Percentiles rank a stretch among this genome's conserved stretches.
Conservation (phyloP, 2,329 filamentous ascomycete species). For the Rugonectria rugulosa region DNA sequence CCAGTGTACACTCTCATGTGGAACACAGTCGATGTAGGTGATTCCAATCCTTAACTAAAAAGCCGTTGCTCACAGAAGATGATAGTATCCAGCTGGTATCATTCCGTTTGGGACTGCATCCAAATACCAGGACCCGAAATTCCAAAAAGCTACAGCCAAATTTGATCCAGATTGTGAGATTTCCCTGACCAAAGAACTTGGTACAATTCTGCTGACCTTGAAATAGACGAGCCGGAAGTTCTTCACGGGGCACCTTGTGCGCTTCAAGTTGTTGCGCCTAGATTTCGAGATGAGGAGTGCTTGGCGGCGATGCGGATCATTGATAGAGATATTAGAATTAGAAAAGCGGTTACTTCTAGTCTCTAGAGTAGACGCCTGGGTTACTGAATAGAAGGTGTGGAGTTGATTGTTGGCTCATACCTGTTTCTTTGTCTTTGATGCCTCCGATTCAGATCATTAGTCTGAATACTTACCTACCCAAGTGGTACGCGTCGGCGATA, state of each 20-base stretch:
- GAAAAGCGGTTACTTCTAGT: neutral
- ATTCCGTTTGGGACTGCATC: constrained; percentile 28
- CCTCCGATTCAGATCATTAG: too few species aligned
- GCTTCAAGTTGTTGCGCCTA: constrained; percentile 28
- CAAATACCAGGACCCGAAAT: constrained; percentile 21
- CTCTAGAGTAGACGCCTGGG: neutral
- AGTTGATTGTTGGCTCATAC: too few species aligned
- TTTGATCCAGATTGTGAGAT: constrained; percentile 35
- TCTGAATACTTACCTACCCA: too few species aligned
- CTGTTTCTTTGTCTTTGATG: too few species aligned
- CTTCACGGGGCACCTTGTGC: constrained; percentile 27
- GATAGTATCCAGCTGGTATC: constrained; percentile 32
- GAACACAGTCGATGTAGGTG: constrained; percentile 33
- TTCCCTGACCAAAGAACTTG: fast-evolving
- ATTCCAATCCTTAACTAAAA: fast-evolving
- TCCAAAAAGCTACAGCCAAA: constrained; percentile 16
- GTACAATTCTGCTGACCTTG: neutral
- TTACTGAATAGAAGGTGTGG: neutral
- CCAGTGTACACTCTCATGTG: constrained; percentile 35
- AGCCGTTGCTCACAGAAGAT: neutral
- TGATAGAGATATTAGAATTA: constrained; percentile 17
- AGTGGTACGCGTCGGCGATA: too few species aligned
- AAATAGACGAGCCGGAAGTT: constrained; percentile 24
- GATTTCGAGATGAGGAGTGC: constrained; percentile 34
- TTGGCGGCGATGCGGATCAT: constrained; percentile 30